phyloP scores from a whole-genome alignment of 2,329 filamentous ascomycete species.

The Curvularia eragrostidis region DNA sequence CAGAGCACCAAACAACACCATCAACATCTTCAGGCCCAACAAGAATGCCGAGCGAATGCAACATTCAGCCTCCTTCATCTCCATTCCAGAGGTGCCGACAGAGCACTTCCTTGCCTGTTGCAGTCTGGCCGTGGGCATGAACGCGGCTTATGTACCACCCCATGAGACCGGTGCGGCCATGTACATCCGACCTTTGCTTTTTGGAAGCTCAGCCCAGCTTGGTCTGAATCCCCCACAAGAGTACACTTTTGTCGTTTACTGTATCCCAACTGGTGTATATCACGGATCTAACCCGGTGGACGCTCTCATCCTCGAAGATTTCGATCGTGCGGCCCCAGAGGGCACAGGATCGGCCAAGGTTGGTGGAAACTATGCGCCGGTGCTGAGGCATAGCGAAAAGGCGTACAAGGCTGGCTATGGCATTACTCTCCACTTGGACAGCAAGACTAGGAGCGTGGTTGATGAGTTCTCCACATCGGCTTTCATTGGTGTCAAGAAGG shows the following conservation, averaged over 20 bases:
- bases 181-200: conserved; percentile 89
- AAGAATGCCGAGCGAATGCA: conserved; percentile 86
- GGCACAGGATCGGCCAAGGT: conserved; percentile 93
- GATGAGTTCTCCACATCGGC: conserved; percentile 97
- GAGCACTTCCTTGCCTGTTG: conserved; percentile 78
- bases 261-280: conserved; percentile 91
- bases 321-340: conserved; percentile 90
- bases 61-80: conserved; percentile 82
- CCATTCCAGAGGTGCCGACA: conserved; percentile 79
- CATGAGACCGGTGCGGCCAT: conserved; percentile 87
- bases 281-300: conserved; percentile 89
- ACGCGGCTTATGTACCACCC: conserved; percentile 90
- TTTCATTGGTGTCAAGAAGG: conserved; percentile 79
- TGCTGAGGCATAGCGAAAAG: conserved; percentile 84
- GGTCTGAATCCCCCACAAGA: conserved; percentile 87
- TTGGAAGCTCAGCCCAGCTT: conserved; percentile 85
- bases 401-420: conserved; percentile 81
- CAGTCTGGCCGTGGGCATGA: conserved; percentile 81
- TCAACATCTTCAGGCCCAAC: conserved; percentile 87
- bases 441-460: conserved; percentile 79
- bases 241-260: conserved; percentile 90
- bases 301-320: conserved; percentile 86
- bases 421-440: conserved; percentile 95
- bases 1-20: conserved; percentile 73
- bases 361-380: conserved; percentile 94